Conservation (phyloP, 2,329 filamentous ascomycete species). For the Exophiala alcalophila region DNA sequence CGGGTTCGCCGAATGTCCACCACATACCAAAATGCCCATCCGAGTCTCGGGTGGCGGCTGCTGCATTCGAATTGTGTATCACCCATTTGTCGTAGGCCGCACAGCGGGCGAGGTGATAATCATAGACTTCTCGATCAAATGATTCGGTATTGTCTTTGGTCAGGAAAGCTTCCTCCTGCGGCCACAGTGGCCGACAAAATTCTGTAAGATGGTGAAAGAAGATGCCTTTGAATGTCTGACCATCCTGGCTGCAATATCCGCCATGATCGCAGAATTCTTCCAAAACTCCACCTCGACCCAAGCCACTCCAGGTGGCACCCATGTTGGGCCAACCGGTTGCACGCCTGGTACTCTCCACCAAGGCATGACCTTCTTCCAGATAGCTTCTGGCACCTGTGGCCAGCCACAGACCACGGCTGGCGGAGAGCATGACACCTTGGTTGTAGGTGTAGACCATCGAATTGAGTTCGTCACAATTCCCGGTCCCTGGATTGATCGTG, state of each 20-base stretch:
- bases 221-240: slow-evolving; percentile 90
- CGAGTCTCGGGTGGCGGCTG: slow-evolving; percentile 64
- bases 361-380: slow-evolving; percentile 72
- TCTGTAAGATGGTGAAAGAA: slow-evolving; percentile 83
- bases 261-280: slow-evolving; percentile 79
- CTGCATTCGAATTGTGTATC: slow-evolving; percentile 71
- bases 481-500: slow-evolving; percentile 61
- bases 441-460: slow-evolving; percentile 96
- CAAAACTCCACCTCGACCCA: slow-evolving; percentile 75
- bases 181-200: slow-evolving; percentile 69
- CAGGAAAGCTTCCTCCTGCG: slow-evolving; percentile 46
- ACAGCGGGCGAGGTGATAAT: slow-evolving; percentile 55
- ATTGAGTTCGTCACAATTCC: slow-evolving; percentile 74
- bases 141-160: slow-evolving; percentile 29
- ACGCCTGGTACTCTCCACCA: slow-evolving; percentile 69
- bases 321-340: slow-evolving; percentile 69
- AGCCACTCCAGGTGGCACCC: slow-evolving; percentile 62
- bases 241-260: slow-evolving; percentile 74
- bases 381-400: slow-evolving; percentile 70
- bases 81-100: slow-evolving; percentile 70
- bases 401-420: slow-evolving; percentile 74
- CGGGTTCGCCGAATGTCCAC: slow-evolving; percentile 57
- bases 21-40: slow-evolving; percentile 77
- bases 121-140: slow-evolving; percentile 41
- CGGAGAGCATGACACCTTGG: slow-evolving; percentile 84